A percentile compares a stretch with the other conserved stretches of the same genome.
Conservation (phyloP, 306 rosid genomes). For the Rosa lucieae region DNA sequence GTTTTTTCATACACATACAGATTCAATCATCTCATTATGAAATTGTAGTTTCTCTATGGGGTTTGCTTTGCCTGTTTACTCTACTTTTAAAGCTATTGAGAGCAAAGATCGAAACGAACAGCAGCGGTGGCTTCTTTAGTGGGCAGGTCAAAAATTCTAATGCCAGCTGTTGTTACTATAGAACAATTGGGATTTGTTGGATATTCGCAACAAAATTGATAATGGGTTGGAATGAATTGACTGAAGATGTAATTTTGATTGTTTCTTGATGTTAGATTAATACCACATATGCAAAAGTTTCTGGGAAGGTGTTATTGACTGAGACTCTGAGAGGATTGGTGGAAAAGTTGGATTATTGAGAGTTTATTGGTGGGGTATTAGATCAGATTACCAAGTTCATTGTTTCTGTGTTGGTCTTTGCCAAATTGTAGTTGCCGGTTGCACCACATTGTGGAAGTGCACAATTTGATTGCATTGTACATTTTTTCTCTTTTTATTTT, state of each 20-base stretch:
- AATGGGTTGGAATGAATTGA: background rate
- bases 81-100: no score
- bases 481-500: background rate
- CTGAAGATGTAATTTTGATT: background rate
- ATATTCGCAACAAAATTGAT: background rate
- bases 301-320: background rate
- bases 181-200: background rate
- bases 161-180: background rate
- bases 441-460: background rate
- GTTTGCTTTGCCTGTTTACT: no score
- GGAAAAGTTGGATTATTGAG: background rate
- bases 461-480: conserved; percentile 5
- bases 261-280: background rate
- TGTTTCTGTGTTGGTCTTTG: background rate
- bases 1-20: no score
- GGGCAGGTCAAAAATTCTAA: conserved; percentile 44
- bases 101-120: no score
- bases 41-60: no score
- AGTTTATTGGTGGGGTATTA: background rate
- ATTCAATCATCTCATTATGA: no score
- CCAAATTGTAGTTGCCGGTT: background rate
- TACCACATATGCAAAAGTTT: no score
- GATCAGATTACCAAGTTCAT: background rate
- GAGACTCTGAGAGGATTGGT: background rate
- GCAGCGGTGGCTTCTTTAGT: conserved; percentile 36